These are phyloP conservation scores for Claviceps sp. DNA, from an alignment of 2,329 filamentous ascomycete genomes.

Conservation along the genomic window DNA sequence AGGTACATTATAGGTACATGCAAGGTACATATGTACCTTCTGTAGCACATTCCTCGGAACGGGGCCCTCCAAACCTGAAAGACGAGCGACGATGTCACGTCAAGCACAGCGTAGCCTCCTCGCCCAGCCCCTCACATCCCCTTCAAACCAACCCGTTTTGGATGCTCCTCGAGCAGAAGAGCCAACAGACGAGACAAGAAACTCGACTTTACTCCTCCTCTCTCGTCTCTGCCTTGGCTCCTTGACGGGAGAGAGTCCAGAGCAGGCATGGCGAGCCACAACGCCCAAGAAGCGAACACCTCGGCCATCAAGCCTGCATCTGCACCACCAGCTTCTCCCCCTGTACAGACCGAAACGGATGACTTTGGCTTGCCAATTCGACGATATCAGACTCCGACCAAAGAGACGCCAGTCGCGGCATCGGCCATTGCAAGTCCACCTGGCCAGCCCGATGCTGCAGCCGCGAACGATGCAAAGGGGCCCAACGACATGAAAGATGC, in stretches of 20 bases:
- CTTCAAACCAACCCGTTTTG: slow-evolving; percentile 5
- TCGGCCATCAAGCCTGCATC: slow-evolving; percentile 9
- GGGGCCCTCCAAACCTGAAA: neutral
- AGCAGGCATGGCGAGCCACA: slow-evolving; percentile 10
- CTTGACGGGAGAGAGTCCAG: slow-evolving; percentile 4
- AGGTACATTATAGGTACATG: too few relatives aligned
- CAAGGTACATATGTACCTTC: neutral
- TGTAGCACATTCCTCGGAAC: neutral
- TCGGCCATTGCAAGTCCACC: slow-evolving; percentile 3
- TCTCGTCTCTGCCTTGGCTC: slow-evolving; percentile 4
- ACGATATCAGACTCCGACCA: slow-evolving; percentile 27
- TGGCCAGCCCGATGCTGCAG: neutral
- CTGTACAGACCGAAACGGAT: slow-evolving; percentile 37
- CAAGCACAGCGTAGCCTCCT: slow-evolving; percentile 11
- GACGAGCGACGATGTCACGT: slow-evolving; percentile 6
- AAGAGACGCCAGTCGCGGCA: slow-evolving; percentile 8
- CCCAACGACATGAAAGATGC: neutral
- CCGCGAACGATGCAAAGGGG: neutral
- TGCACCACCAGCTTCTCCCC: slow-evolving; percentile 5
- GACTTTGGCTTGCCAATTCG: slow-evolving; percentile 58
- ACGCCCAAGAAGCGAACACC: slow-evolving; percentile 13
- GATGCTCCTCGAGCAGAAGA: slow-evolving; percentile 14
- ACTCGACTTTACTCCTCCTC: slow-evolving; percentile 1
- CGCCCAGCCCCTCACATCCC: slow-evolving; percentile 3
- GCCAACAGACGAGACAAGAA: neutral